These are phyloP conservation scores for Pluteus cervinus DNA, from an alignment of 768 basidiomycete genomes.

Conservation along the genomic window DNA sequence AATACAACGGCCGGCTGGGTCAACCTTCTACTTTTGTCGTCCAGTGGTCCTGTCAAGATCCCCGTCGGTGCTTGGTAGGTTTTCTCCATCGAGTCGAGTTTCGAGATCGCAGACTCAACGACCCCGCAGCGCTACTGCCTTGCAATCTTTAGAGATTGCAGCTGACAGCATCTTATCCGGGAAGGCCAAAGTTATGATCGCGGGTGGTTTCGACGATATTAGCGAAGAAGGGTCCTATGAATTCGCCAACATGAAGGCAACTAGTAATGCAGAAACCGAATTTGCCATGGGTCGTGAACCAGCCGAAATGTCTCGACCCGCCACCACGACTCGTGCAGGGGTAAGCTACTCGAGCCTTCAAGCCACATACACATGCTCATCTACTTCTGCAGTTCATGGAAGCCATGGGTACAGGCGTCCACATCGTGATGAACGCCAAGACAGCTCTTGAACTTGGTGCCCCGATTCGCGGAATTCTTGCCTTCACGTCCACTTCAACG, in stretches of 20 bases:
- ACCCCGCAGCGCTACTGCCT: conserved; percentile 75
- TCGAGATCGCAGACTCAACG: conserved; percentile 6
- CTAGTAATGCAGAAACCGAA: conserved; percentile 94
- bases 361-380: conserved; percentile 6
- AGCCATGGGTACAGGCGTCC: conserved; percentile 89
- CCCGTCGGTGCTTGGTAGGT: conserved; percentile 96
- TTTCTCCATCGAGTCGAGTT: background rate
- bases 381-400: conserved; percentile 75
- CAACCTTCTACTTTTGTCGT: conserved; percentile 90
- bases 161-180: conserved; percentile 90
- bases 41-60: conserved; percentile 97
- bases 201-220: conserved; percentile 97
- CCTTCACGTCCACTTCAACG: conserved; percentile 95
- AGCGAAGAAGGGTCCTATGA: conserved; percentile 98
- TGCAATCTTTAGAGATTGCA: conserved; percentile 98
- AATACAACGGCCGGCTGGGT: conserved; percentile 99
- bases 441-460: conserved; percentile 93
- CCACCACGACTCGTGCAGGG: conserved; percentile 92
- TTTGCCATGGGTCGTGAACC: conserved; percentile 99
- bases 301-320: conserved; percentile 97
- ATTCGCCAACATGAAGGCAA: conserved; percentile 99
- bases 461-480: conserved; percentile 89
- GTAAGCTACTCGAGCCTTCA: conserved; percentile 37
- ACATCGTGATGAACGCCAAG: conserved; percentile 95
- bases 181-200: conserved; percentile 99